A percentile compares a stretch with the other conserved stretches of the same genome.
These are phyloP conservation scores for Periconia sp. DNA, from an alignment of 2,329 filamentous ascomycete genomes.

Conservation along the genomic window DNA sequence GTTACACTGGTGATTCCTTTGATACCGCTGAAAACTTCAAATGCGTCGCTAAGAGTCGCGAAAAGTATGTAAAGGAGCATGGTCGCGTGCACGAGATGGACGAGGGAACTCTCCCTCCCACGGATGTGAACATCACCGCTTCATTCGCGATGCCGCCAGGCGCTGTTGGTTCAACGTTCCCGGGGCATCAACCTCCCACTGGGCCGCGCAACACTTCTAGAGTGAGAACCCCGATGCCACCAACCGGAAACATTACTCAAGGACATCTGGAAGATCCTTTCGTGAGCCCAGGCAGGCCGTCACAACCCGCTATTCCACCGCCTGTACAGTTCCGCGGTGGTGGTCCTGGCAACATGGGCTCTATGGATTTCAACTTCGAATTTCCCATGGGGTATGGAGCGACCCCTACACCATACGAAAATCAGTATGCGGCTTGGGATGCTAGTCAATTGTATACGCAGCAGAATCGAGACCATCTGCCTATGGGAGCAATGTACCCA, in stretches of 20 bases:
- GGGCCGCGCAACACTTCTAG: too few relatives aligned
- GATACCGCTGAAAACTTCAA: slow-evolving; percentile 52
- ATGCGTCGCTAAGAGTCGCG: slow-evolving; percentile 47
- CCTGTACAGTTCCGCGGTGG: slow-evolving; percentile 1
- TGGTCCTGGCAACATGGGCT: slow-evolving; percentile 10
- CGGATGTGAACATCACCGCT: background rate
- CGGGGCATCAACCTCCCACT: too few relatives aligned
- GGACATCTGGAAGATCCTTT: slow-evolving; percentile 36
- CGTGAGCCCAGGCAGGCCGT: slow-evolving; percentile 13
- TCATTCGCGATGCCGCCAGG: too few relatives aligned
- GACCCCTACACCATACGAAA: background rate
- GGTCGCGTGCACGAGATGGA: slow-evolving; percentile 13
- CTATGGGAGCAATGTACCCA: too few relatives aligned
- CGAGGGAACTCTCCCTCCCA: slow-evolving; percentile 2
- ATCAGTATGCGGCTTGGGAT: background rate
- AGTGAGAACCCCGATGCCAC: too few relatives aligned
- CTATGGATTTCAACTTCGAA: slow-evolving; percentile 32
- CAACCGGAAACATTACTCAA: slow-evolving; percentile 15
- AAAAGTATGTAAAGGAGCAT: slow-evolving; percentile 20
- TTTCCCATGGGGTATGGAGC: slow-evolving; percentile 24
- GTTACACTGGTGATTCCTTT: slow-evolving; percentile 41
- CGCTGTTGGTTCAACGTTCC: too few relatives aligned
- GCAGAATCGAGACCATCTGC: slow-evolving; percentile 11
- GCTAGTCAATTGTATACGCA: slow-evolving; percentile 11
- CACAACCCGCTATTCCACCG: background rate